A percentile compares a stretch with the other conserved stretches of the same genome.
phyloP scores from a whole-genome alignment of 2,329 filamentous ascomycete genomes.

The Alternaria panax region DNA sequence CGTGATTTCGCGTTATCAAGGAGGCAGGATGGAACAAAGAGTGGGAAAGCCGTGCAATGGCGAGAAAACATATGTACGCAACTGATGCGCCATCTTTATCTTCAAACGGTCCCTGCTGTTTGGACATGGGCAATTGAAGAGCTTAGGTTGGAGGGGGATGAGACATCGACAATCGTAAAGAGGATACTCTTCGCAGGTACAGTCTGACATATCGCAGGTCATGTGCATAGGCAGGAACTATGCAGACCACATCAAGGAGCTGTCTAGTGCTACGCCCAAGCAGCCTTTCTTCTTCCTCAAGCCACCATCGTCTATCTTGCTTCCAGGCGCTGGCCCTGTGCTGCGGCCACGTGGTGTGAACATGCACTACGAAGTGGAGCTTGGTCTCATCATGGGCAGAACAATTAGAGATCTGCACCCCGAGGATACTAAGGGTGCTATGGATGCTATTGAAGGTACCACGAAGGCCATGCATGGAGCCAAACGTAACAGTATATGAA shows the following conservation, averaged over 20 bases:
- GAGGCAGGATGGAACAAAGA: neutral
- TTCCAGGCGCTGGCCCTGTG: slow-evolving; percentile 79
- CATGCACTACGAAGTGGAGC: slow-evolving; percentile 94
- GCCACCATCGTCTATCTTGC: slow-evolving; percentile 84
- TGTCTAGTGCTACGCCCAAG: slow-evolving; percentile 85
- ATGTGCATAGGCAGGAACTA: slow-evolving; percentile 97
- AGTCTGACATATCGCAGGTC: slow-evolving; percentile 59
- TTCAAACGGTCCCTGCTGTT: neutral
- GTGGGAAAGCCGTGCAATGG: neutral
- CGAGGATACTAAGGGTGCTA: slow-evolving; percentile 75
- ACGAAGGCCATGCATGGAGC: neutral
- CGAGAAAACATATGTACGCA: neutral
- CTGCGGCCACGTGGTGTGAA: slow-evolving; percentile 82
- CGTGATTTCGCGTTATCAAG: slow-evolving; percentile 8
- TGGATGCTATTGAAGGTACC: slow-evolving; percentile 82
- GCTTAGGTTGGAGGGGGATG: neutral
- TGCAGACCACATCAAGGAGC: slow-evolving; percentile 92
- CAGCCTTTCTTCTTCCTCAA: slow-evolving; percentile 99
- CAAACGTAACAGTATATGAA: neutral
- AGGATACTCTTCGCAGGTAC: neutral
- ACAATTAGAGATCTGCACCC: slow-evolving; percentile 76
- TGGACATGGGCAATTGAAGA: neutral
- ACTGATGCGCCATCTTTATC: neutral
- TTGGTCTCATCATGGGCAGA: slow-evolving; percentile 88
- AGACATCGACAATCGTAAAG: neutral